Percentiles rank a stretch among this genome's conserved stretches.
phyloP scores from a whole-genome alignment of 2,329 filamentous ascomycete genomes.

The Hymenoscyphus scutula region DNA sequence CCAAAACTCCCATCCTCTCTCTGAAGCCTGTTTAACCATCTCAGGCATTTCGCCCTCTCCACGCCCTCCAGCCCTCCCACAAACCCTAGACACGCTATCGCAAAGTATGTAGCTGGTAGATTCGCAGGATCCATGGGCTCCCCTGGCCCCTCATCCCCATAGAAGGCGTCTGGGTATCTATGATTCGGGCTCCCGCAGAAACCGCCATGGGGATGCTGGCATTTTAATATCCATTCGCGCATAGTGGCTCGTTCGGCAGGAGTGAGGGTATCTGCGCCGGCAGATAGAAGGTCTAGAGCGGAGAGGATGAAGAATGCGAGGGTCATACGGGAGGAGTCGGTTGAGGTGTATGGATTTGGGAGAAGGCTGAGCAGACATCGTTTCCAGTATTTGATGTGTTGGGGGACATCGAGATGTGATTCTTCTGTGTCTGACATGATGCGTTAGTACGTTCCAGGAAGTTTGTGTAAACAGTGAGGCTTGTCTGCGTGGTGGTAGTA shows the following conservation, averaged over 20 bases:
- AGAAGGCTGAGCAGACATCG: constrained; percentile 80
- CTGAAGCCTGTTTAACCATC: constrained; percentile 76
- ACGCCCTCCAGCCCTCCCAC: constrained; percentile 62
- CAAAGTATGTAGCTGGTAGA: constrained; percentile 86
- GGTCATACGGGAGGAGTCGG: constrained; percentile 86
- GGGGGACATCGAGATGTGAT: constrained; percentile 53
- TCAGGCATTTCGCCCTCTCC: constrained; percentile 62
- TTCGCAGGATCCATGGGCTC: constrained; percentile 72
- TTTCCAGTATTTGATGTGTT: constrained; percentile 89
- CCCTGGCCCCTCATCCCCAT: constrained; percentile 38
- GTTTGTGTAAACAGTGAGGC: neutral
- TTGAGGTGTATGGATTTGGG: constrained; percentile 78
- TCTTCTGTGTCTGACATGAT: constrained; percentile 31
- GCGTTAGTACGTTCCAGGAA: neutral
- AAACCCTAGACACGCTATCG: constrained; percentile 69
- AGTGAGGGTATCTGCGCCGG: constrained; percentile 53
- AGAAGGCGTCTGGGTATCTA: constrained; percentile 38
- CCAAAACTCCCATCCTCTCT: constrained; percentile 87
- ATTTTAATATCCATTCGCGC: constrained; percentile 77
- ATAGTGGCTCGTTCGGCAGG: constrained; percentile 47
- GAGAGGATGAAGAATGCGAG: constrained; percentile 87
- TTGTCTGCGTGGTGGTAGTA: neutral
- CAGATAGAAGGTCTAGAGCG: constrained; percentile 76
- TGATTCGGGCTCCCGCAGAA: constrained; percentile 84
- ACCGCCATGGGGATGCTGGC: constrained; percentile 82